These are phyloP conservation scores for Eimeria praecox DNA, from an alignment of 169 alveolate species.

Conservation along the genomic window DNA sequence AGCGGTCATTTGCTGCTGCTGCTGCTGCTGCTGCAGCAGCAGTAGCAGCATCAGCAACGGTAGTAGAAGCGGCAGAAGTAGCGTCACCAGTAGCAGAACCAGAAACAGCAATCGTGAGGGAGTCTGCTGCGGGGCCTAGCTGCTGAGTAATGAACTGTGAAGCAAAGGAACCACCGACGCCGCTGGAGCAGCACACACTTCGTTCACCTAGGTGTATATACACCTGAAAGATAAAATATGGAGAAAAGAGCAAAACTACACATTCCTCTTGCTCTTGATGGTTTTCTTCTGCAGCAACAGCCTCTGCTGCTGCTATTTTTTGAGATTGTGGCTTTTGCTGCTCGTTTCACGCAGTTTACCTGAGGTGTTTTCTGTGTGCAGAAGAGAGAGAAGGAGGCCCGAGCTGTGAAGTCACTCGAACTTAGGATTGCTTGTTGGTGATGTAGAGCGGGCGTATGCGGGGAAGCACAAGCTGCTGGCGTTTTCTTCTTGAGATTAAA, in stretches of 20 bases:
- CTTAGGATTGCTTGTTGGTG: neutral
- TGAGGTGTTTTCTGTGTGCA: constrained; percentile 14
- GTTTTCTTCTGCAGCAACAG: neutral
- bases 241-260: neutral
- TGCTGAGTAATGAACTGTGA: neutral
- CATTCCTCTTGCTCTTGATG: neutral
- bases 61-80: too few species aligned
- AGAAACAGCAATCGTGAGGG: neutral
- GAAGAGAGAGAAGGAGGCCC: constrained; percentile 12
- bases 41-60: too few species aligned
- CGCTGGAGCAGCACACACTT: constrained; percentile 11
- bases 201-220: constrained; percentile 24
- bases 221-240: constrained; percentile 1
- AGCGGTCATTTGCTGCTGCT: neutral
- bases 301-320: constrained; percentile 1
- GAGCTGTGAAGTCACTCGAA: neutral
- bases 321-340: neutral
- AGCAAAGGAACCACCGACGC: constrained; percentile 33
- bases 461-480: neutral
- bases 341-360: neutral
- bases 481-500: neutral
- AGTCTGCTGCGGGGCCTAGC: constrained; percentile 35
- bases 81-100: too few species aligned
- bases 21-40: neutral
- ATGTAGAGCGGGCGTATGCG: neutral